A percentile compares a stretch with the other conserved stretches of the same genome.
Evolutionary conservation across 306 rosid genomes (phyloP).

Genomic region (Nissolia schottii): DNA sequence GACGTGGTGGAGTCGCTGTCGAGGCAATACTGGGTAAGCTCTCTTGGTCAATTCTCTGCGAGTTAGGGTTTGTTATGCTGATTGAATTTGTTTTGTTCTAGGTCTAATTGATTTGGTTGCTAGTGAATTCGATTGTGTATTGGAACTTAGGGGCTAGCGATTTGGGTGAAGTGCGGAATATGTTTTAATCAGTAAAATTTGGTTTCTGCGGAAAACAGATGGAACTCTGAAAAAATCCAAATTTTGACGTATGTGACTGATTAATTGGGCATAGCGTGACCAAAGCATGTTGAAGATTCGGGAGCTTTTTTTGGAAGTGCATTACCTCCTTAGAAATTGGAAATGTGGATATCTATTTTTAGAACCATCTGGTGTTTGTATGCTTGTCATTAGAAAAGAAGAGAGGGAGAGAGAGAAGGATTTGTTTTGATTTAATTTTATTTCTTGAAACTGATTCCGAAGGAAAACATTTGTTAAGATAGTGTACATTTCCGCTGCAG

Average conservation of each 20-base stretch:
- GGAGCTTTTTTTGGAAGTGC: constrained; percentile 2
- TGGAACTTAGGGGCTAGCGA: constrained; percentile 13
- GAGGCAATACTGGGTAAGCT: constrained; percentile 95
- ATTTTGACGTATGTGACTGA: constrained; percentile 4
- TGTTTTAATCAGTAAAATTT: not conserved
- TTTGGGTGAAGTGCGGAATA: not conserved
- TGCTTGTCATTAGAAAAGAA: not conserved
- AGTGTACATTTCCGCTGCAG: not conserved
- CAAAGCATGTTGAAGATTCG: not conserved
- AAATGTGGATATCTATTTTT: not conserved
- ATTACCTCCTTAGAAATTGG: not conserved
- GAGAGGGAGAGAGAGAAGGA: not conserved
- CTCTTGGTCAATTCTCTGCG: constrained; percentile 17
- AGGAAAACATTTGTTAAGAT: not conserved
- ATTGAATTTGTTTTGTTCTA: not conserved
- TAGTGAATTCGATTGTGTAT: constrained; percentile 16
- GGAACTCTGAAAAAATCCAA: not conserved
- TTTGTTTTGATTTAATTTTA: not conserved
- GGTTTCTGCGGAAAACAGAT: not conserved
- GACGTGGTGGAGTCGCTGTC: constrained; percentile 71
- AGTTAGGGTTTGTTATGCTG: constrained; percentile 8
- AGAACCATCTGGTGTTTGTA: not conserved
- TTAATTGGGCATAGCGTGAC: constrained; percentile 11
- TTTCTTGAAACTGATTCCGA: not conserved
- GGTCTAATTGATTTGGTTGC: not conserved